These are phyloP conservation scores for Colletotrichum tabaci DNA, from an alignment of 2,329 filamentous ascomycete species.

Conservation along the genomic window DNA sequence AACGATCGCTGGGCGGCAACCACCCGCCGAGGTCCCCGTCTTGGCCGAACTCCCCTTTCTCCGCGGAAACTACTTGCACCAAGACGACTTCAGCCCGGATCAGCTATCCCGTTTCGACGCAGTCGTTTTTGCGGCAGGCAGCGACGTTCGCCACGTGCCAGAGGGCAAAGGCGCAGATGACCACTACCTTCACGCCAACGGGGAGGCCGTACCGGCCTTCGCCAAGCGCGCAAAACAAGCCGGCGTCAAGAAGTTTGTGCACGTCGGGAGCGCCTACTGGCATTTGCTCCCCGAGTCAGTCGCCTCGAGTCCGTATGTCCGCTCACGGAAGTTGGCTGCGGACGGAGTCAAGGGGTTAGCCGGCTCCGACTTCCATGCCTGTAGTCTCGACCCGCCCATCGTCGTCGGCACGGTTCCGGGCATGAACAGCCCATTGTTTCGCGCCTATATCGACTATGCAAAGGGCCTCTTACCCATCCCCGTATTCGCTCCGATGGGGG, in stretches of 20 bases:
- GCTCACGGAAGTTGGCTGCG: slow-evolving; percentile 23
- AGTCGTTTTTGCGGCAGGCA: slow-evolving; percentile 32
- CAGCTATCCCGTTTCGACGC: slow-evolving; percentile 18
- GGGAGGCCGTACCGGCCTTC: slow-evolving; percentile 23
- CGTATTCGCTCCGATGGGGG: not conserved
- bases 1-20: slow-evolving; percentile 26
- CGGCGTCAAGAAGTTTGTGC: slow-evolving; percentile 24
- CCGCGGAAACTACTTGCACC: slow-evolving; percentile 4
- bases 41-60: slow-evolving; percentile 25
- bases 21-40: not conserved
- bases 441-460: slow-evolving; percentile 27
- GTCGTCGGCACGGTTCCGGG: slow-evolving; percentile 31
- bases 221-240: slow-evolving; percentile 3
- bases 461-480: slow-evolving; percentile 13
- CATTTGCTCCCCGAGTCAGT: slow-evolving; percentile 9
- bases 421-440: slow-evolving; percentile 13
- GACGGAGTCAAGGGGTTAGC: slow-evolving; percentile 11
- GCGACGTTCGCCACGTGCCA: slow-evolving; percentile 35
- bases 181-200: slow-evolving; percentile 27
- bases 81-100: not conserved
- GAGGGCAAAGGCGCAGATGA: slow-evolving; percentile 9
- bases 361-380: slow-evolving; percentile 3
- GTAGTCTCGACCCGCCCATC: slow-evolving; percentile 31
- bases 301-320: slow-evolving; percentile 13
- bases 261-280: slow-evolving; percentile 25